Evolutionary conservation across 495 filamentous ascomycete species (phyloP).

Genomic region (Daldinia vernicosa): DNA sequence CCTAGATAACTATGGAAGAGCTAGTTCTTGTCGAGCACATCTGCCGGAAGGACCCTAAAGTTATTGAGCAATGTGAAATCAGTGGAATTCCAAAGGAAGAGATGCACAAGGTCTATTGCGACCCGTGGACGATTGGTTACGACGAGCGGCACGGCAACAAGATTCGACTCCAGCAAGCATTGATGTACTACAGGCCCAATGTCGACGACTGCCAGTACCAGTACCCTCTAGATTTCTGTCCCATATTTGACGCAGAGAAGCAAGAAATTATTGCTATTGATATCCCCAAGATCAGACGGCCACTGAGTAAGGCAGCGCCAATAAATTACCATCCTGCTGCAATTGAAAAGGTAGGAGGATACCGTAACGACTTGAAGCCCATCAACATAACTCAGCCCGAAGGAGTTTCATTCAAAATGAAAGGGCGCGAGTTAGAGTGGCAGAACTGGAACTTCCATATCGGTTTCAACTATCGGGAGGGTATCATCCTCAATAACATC

Average conservation of each 20-base stretch:
- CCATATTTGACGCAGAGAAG: slow-evolving; percentile 87
- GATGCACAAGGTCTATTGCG: slow-evolving; percentile 92
- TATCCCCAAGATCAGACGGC: slow-evolving; percentile 80
- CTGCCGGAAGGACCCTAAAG: slow-evolving; percentile 80
- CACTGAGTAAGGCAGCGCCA: slow-evolving; percentile 74
- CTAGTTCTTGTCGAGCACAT: slow-evolving; percentile 86
- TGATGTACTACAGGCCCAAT: slow-evolving; percentile 95
- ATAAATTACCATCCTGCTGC: slow-evolving; percentile 83
- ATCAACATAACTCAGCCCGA: slow-evolving; percentile 95
- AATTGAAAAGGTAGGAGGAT: slow-evolving; percentile 79
- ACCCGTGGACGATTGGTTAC: slow-evolving; percentile 94
- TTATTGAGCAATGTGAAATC: slow-evolving; percentile 91
- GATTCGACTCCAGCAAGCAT: slow-evolving; percentile 85
- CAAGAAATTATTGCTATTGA: slow-evolving; percentile 89
- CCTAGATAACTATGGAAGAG: slow-evolving; percentile 92
- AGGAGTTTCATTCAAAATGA: slow-evolving; percentile 88
- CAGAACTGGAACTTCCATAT: slow-evolving; percentile 96
- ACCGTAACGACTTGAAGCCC: slow-evolving; percentile 84
- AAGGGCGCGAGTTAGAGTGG: slow-evolving; percentile 83
- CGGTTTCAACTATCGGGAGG: slow-evolving; percentile 96
- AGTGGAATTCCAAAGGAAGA: slow-evolving; percentile 86
- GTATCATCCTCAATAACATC: slow-evolving; percentile 90
- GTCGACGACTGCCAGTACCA: slow-evolving; percentile 90
- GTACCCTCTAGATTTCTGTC: slow-evolving; percentile 93
- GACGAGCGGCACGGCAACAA: slow-evolving; percentile 88